Conservation (phyloP, 177 flowering plant genomes). For the Telopea speciosissima region DNA sequence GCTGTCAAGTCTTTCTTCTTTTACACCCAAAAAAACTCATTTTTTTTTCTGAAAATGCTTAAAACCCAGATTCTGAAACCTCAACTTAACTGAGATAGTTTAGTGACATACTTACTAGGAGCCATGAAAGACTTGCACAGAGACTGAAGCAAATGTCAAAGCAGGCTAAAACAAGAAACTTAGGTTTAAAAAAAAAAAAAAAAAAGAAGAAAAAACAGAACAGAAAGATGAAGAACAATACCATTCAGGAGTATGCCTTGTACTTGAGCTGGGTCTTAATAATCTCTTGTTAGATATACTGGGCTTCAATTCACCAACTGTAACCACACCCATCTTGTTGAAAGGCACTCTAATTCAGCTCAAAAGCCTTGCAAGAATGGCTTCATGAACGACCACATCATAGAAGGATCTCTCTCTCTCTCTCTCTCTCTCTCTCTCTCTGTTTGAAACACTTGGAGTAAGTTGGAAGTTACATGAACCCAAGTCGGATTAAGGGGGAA, state of each 20-base stretch:
- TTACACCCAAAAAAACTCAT: too few species aligned
- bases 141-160: neutral
- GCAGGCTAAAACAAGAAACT: neutral
- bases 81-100: neutral
- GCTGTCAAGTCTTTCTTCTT: too few species aligned
- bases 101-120: neutral
- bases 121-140: too few species aligned
- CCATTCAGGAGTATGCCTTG: constrained; percentile 79
- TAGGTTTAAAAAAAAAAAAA: too few species aligned
- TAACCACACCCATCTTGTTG: constrained; percentile 56
- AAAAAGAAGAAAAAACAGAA: too few species aligned
- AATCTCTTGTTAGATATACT: constrained; percentile 66
- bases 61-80: neutral
- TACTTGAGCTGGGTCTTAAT: constrained; percentile 67
- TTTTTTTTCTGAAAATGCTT: neutral
- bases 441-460: constrained; percentile 10
- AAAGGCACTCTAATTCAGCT: constrained; percentile 9
- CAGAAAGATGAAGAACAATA: constrained; percentile 21
- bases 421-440: neutral
- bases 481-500: constrained; percentile 30
- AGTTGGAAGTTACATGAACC: constrained; percentile 30
- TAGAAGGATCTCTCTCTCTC: neutral
- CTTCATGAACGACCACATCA: constrained; percentile 9
- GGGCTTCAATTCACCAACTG: constrained; percentile 60
- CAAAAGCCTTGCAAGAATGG: constrained; percentile 6